Base-by-base conservation (phyloP, 129 eudicot species). In the Silybum marianum region DNA sequence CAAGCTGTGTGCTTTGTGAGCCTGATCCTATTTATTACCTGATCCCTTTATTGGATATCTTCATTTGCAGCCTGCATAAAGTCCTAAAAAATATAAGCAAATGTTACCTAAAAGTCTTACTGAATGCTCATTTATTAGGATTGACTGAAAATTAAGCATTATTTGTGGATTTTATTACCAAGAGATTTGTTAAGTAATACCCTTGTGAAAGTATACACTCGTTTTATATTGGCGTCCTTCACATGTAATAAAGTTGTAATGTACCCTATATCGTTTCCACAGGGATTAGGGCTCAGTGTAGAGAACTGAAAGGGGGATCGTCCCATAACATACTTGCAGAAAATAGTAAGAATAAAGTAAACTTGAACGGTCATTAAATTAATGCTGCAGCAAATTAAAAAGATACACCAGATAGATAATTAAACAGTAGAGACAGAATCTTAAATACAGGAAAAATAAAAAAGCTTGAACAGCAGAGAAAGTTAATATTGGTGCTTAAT, bases 41-140 rank as follows among this genome's bases (percentile, higher is more conserved):
- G 54, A 12, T 69, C 32, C 54, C 54, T 58, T 44, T 78, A 40
- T 67, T 78, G 18, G 73, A 66, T 67, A 14, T 36, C 16, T 72
- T 73, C 63, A 42, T 39, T 75, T 75, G 69, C 79, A 28, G 21
- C 48, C 19, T 54, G 69, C 79, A 54, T 75, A 36, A 34, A 38
- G 66, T 12, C 7, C n/a, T 21, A 65, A 19, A 63, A 63, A 3
- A 9, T 23, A 23, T 58, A 76, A 60, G 80, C 80, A 76, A 60
- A 25, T 60, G 39, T 13, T 28, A 28, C 69, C 39, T 54, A 75
- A 28, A 75, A 34, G 72, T 76, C 23, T 10, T 58, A 58, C 23
- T 58, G 66, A 18, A 60, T 60, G 48, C 34, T 32, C 28, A 75
- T 76, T 76, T 76, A 0, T 19, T 21, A 13, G 32, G 22, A 19